Conservation (phyloP, 805 yeast species). For the Saccharomycopsis microspora region DNA sequence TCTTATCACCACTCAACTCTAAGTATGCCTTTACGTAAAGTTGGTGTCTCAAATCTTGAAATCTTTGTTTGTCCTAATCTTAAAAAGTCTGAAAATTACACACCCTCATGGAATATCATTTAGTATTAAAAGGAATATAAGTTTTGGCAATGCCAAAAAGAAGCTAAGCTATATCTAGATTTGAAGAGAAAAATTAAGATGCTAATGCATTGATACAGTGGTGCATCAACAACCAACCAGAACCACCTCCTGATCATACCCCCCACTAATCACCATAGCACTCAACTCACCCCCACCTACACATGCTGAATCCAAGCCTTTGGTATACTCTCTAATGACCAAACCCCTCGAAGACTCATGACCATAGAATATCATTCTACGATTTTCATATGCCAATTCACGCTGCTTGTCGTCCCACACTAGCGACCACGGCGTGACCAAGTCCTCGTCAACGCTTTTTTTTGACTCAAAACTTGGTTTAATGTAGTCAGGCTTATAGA, state of each 20-base stretch:
- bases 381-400: conserved; percentile 13
- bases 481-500: conserved; percentile 53
- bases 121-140: no score
- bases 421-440: conserved; percentile 43
- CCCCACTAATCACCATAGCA: conserved; percentile 31
- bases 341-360: conserved; percentile 82
- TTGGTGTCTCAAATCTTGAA: no score
- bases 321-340: conserved; percentile 48
- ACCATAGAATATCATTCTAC: conserved; percentile 57
- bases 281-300: conserved; percentile 60
- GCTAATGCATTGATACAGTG: no score
- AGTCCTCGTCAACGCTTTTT: conserved; percentile 17
- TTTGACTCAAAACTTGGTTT: conserved; percentile 19
- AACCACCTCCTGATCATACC: neutral
- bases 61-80: no score
- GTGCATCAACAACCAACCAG: conserved; percentile 1
- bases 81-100: no score
- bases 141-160: no score
- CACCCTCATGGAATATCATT: no score
- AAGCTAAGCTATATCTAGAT: no score
- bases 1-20: no score
- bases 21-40: no score
- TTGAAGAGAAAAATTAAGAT: no score
- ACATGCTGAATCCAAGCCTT: conserved; percentile 80
- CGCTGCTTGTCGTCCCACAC: conserved; percentile 39